phyloP scores from a whole-genome alignment of 2,329 filamentous ascomycete species.

The Massarina eburnea region DNA sequence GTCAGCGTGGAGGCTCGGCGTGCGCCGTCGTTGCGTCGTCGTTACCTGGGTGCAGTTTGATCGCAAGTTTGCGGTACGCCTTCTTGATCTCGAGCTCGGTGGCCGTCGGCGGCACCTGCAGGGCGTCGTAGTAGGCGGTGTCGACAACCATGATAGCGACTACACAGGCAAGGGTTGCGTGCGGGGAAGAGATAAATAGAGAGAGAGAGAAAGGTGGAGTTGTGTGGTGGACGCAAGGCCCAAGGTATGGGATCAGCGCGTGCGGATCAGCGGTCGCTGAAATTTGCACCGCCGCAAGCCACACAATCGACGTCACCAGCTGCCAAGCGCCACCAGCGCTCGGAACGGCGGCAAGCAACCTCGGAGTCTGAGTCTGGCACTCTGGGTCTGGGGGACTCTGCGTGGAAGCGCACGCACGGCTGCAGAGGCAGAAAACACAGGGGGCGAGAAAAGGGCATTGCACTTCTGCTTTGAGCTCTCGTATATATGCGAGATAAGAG shows the following conservation, averaged over 20 bases:
- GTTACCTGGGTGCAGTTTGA: slow-evolving; percentile 83
- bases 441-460: no score
- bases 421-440: no score
- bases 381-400: no score
- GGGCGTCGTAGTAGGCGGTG: slow-evolving; percentile 83
- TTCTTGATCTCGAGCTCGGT: slow-evolving; percentile 95
- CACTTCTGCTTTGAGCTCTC: slow-evolving; percentile 14
- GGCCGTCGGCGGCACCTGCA: slow-evolving; percentile 82
- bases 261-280: background rate
- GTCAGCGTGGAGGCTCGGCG: slow-evolving; percentile 11
- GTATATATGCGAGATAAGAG: slow-evolving; percentile 30
- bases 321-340: slow-evolving; percentile 11
- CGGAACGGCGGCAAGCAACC: background rate
- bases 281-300: slow-evolving; percentile 17
- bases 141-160: slow-evolving; percentile 73
- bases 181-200: background rate
- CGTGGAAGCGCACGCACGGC: no score
- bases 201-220: background rate
- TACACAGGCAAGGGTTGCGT: background rate
- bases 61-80: slow-evolving; percentile 88
- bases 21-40: slow-evolving; percentile 35
- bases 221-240: background rate
- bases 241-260: background rate
- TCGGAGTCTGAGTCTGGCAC: no score
- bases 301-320: slow-evolving; percentile 21